A percentile compares a stretch with the other conserved stretches of the same genome.
Evolutionary conservation across 129 eudicot species (phyloP).

Genomic region (Flaveria ramosissima): DNA sequence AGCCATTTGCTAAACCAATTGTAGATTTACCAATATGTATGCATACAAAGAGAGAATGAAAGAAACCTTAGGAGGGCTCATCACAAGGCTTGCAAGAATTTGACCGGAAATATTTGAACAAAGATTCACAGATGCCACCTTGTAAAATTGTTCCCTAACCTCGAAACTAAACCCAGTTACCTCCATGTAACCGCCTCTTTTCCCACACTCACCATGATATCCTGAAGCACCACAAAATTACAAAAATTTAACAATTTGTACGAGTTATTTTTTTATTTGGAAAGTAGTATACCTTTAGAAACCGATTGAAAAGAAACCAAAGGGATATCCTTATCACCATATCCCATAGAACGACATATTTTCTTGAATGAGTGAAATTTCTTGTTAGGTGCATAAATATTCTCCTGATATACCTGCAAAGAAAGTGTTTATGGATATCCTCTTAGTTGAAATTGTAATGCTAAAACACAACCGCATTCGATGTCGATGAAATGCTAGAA

Average conservation of each 20-base stretch:
- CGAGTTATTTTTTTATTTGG: neutral
- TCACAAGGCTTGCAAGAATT: constrained; percentile 90
- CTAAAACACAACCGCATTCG: neutral
- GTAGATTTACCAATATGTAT: neutral
- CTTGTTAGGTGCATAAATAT: constrained; percentile 84
- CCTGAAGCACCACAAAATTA: constrained; percentile 45
- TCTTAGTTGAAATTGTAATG: neutral
- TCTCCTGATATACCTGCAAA: constrained; percentile 90
- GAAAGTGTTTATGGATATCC: constrained; percentile 3
- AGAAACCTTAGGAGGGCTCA: constrained; percentile 92
- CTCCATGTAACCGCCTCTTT: constrained; percentile 99
- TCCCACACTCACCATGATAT: constrained; percentile 97
- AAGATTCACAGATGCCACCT: constrained; percentile 84
- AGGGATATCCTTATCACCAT: constrained; percentile 75
- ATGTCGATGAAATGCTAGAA: neutral
- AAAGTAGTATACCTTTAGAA: constrained; percentile 69
- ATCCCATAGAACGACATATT: constrained; percentile 82
- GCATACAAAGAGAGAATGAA: neutral
- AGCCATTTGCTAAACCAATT: neutral
- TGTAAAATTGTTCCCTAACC: constrained; percentile 83
- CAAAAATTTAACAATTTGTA: neutral
- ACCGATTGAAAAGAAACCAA: constrained; percentile 94
- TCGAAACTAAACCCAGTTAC: constrained; percentile 88
- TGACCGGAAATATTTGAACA: constrained; percentile 95
- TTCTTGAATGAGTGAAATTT: constrained; percentile 90